A percentile compares a stretch with the other conserved stretches of the same genome.
These are phyloP conservation scores for Thraustochytrium striatum DNA, from an alignment of 352 stramenopile genomes.

Conservation along the genomic window DNA sequence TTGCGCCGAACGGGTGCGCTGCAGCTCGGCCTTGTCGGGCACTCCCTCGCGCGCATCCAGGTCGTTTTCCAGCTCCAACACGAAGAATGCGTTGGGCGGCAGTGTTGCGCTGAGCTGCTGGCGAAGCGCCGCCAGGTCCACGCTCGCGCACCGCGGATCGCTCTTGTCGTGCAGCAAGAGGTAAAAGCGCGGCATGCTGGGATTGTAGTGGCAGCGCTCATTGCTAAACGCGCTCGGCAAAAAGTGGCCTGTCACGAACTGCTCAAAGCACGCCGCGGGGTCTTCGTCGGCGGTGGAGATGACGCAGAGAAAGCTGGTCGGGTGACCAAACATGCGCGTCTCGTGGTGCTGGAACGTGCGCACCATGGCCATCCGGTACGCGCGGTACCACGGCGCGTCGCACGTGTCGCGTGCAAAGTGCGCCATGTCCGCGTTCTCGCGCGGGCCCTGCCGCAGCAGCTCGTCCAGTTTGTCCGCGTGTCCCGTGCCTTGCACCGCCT, in stretches of 20 bases:
- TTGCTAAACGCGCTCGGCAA: slow-evolving; percentile 27
- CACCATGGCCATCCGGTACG: not conserved
- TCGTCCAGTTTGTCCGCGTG: not conserved
- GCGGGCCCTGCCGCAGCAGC: not conserved
- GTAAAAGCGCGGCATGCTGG: slow-evolving; percentile 73
- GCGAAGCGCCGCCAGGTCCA: slow-evolving; percentile 5
- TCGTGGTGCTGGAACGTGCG: slow-evolving; percentile 41
- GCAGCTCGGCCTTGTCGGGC: no score
- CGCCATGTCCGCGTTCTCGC: not conserved
- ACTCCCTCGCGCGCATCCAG: no score
- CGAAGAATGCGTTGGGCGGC: slow-evolving; percentile 33
- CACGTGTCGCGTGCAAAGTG: not conserved
- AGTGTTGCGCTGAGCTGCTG: not conserved
- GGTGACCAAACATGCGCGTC: slow-evolving; percentile 45
- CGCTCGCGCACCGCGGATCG: slow-evolving; percentile 51
- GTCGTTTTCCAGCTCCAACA: slow-evolving; percentile 18
- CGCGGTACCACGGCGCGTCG: not conserved
- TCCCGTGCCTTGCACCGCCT: not conserved
- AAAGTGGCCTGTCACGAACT: slow-evolving; percentile 30
- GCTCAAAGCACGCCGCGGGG: slow-evolving; percentile 24
- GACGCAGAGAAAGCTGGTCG: slow-evolving; percentile 15
- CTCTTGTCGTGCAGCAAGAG: slow-evolving; percentile 76
- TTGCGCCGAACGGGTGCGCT: no score
- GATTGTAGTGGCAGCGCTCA: slow-evolving; percentile 62
- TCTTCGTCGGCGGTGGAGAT: slow-evolving; percentile 27